Percentiles rank a stretch among this genome's conserved stretches.
Conservation (phyloP, 164 flowering plant species). For the Chimonanthus praecox region DNA sequence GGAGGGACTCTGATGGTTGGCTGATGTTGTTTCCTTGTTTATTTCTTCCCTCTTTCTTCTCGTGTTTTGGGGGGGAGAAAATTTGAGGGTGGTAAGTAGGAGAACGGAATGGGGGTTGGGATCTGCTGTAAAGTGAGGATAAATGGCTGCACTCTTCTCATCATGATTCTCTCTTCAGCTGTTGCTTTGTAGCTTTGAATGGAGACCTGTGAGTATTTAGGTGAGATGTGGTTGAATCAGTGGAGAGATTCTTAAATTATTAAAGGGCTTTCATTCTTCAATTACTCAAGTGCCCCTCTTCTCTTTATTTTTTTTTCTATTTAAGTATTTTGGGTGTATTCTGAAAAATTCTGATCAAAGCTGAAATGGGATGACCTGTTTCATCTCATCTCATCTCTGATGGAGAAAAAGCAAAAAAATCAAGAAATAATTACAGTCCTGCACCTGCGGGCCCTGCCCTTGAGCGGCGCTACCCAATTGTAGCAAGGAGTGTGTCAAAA, state of each 20-base stretch:
- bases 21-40: background rate
- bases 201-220: background rate
- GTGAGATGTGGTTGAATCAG: background rate
- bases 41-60: background rate
- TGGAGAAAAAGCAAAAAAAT: no score
- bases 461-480: no score
- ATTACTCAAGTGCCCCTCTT: background rate
- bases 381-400: no score
- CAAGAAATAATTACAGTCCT: no score
- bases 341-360: no score
- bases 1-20: background rate
- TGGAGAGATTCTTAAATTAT: background rate
- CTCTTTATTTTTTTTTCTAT: background rate
- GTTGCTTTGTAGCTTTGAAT: background rate
- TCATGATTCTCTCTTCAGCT: background rate
- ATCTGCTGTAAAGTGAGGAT: background rate
- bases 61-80: background rate
- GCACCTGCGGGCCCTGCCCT: no score
- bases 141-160: background rate
- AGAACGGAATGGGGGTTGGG: background rate
- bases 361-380: no score
- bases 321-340: background rate
- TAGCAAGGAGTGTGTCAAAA: no score
- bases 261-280: background rate
- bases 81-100: background rate